Base-by-base conservation (phyloP, 2,329 filamentous ascomycete genomes). In the Myriosclerotinia scirpicola region DNA sequence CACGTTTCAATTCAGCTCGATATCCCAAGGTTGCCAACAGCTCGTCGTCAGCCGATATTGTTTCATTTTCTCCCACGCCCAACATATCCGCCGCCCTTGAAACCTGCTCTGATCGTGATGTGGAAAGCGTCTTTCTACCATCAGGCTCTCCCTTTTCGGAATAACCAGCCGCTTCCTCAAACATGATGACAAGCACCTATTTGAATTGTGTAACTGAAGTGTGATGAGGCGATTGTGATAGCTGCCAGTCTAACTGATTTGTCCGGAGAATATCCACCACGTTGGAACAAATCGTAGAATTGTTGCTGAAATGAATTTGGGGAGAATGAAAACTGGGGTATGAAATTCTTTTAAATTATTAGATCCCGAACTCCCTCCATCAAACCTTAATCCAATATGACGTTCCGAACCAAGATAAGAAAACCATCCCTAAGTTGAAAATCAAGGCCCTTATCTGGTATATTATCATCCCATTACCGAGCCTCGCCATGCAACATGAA, bases 1-100 rank as follows among this genome's bases (percentile, higher is more conserved):
- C 75, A 14, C 75, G 71, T 64, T 75, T 76, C 38, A 76, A 62
- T 64, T 76, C 75, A 8, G 75, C 71, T 34, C 73, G 70, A 59
- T 76, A 76, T 58, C 75, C 75, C 34, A 76, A 55, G 1, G 67
- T 65, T 42, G 73, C 73, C 8, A 76, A 69, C 30, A 76, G 53
- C 44, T 73, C 65, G 68, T 76, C 74, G 40, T 76, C 75, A 2
- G 70, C 65, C 2, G 65, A 67, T 52, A 65, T 54, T 5, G 56
- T 54, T 2, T 66, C 22, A 20, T 69, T 68, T 48, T 69, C 68
- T 54, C 71, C 69, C 5, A 70, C 30, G 5, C 65, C 64, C 48
- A 69, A 4, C 1, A 67, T 54, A 3, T 66, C 65, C 3, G 40
- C 30, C 1, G 58, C 58, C 14, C 54, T 63, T 20, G 40, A 2